Conservation (phyloP, 148 eudicot species). For the Fagopyrum esculentum region DNA sequence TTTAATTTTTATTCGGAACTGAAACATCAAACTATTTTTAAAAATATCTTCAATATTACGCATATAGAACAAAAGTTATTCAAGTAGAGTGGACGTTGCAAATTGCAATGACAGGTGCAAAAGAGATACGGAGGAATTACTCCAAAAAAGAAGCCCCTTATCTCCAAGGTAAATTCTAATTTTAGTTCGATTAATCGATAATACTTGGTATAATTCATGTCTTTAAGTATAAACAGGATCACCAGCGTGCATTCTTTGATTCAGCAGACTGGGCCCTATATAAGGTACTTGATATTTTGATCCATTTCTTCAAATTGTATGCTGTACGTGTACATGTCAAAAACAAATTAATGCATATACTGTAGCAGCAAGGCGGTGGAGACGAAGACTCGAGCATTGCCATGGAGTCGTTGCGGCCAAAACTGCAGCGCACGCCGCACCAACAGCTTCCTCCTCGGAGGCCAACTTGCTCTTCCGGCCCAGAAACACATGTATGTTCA, state of each 20-base stretch:
- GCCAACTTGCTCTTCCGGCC: conserved; percentile 56
- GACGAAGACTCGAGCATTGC: conserved; percentile 41
- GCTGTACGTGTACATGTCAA: neutral
- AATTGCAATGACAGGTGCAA: too few species aligned
- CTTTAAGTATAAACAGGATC: conserved; percentile 38
- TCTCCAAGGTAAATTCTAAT: conserved; percentile 50
- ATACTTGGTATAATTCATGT: neutral
- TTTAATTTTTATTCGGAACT: too few species aligned
- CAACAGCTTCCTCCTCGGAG: conserved; percentile 63
- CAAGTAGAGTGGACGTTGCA: too few species aligned
- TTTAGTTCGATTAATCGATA: neutral
- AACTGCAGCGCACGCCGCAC: conserved; percentile 78
- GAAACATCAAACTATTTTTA: too few species aligned
- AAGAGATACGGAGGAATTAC: conserved; percentile 71
- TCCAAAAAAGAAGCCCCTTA: conserved; percentile 84
- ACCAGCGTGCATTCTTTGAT: conserved; percentile 84
- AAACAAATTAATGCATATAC: neutral
- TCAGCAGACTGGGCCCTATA: conserved; percentile 97
- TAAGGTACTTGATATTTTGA: conserved; percentile 40
- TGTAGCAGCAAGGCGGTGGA: conserved; percentile 54
- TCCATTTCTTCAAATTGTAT: neutral
- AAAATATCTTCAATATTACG: too few species aligned
- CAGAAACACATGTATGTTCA: too few species aligned
- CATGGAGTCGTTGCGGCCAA: conserved; percentile 60
- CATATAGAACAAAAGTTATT: too few species aligned